phyloP scores from a whole-genome alignment of 1,284 basidiomycete species.

The Moesziomyces globuligerus region DNA sequence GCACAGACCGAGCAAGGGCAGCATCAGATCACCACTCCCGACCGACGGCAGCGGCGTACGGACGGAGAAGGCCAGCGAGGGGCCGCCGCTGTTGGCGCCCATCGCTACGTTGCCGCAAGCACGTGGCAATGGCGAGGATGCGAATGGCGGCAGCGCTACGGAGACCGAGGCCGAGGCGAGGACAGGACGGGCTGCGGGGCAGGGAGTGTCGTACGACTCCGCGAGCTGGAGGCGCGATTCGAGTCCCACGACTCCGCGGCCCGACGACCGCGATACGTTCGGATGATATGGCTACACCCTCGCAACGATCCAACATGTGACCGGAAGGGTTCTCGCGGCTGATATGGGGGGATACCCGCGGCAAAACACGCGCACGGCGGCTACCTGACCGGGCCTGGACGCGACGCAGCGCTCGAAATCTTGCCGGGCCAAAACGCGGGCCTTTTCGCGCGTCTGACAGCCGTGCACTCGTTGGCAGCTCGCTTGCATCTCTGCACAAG shows the following conservation, averaged over 20 bases:
- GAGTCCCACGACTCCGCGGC: slow-evolving; percentile 27
- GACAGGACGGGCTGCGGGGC: background rate
- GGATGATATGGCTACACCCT: background rate
- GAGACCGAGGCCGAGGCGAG: background rate
- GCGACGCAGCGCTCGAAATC: slow-evolving; percentile 1
- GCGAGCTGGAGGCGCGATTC: slow-evolving; percentile 10
- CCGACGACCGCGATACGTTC: slow-evolving; percentile 33
- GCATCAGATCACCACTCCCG: slow-evolving; percentile 6
- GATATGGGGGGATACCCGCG: slow-evolving; percentile 1
- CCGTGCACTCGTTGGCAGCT: slow-evolving; percentile 5
- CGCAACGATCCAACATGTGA: too few species aligned
- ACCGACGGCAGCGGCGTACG: background rate
- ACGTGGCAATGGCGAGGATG: background rate
- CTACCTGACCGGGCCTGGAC: slow-evolving; percentile 16
- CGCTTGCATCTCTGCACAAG: too few species aligned
- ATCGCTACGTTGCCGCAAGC: background rate
- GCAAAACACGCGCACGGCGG: slow-evolving; percentile 16
- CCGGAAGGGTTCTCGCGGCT: slow-evolving; percentile 2
- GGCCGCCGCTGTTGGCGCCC: slow-evolving; percentile 15
- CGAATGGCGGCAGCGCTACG: background rate
- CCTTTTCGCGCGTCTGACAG: slow-evolving; percentile 5
- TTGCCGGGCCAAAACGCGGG: slow-evolving; percentile 43
- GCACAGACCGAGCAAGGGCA: background rate
- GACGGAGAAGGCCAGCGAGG: background rate
- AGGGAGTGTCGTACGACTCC: background rate